Conservation (phyloP, 768 basidiomycete species). For the Thelephora ganbajun region DNA sequence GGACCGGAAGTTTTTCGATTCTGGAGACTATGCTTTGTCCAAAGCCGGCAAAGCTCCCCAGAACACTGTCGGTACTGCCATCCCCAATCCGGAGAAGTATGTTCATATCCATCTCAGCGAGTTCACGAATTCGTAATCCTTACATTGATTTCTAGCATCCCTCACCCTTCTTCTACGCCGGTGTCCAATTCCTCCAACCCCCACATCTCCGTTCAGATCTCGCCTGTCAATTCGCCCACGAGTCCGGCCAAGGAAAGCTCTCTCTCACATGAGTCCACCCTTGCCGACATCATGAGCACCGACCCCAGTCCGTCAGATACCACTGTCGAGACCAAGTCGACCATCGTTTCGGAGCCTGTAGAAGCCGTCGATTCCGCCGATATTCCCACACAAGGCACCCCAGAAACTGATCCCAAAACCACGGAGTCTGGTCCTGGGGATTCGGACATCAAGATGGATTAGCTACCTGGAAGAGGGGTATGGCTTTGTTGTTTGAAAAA, state of each 20-base stretch:
- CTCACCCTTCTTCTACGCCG: constrained; percentile 73
- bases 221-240: constrained; percentile 46
- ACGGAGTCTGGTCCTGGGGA: no score
- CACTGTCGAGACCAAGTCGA: no score
- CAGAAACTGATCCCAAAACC: no score
- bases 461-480: no score
- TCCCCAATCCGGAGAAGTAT: constrained; percentile 95
- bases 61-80: constrained; percentile 84
- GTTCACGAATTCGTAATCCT: constrained; percentile 1
- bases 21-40: constrained; percentile 94
- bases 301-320: no score
- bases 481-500: no score
- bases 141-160: constrained; percentile 36
- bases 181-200: constrained; percentile 5
- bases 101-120: constrained; percentile 17
- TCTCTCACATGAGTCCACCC: constrained; percentile 12
- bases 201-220: constrained; percentile 40
- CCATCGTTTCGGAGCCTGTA: no score
- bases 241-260: constrained; percentile 53
- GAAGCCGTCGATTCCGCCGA: no score
- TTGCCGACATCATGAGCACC: no score
- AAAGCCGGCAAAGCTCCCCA: constrained; percentile 90
- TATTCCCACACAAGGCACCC: no score
- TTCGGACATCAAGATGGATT: no score
- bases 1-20: constrained; percentile 99